A percentile compares a stretch with the other conserved stretches of the same genome.
phyloP scores from a whole-genome alignment of 1,284 basidiomycete species.

The Filobasidium uniguttulatum region DNA sequence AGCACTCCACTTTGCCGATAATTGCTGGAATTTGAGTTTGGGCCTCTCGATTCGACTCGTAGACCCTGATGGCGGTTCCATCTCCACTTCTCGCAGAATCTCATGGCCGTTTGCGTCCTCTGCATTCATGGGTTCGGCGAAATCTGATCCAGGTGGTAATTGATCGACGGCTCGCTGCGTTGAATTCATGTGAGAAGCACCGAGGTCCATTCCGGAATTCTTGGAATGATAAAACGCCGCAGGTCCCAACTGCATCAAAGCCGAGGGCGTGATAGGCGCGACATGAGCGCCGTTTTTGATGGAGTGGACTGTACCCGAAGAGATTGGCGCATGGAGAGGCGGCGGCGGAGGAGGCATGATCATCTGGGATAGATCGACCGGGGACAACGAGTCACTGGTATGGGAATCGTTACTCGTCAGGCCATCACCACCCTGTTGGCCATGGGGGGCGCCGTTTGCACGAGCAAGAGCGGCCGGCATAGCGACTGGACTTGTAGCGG shows the following conservation, averaged over 20 bases:
- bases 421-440: neutral
- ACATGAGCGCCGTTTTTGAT: conserved; percentile 29
- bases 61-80: too few species aligned
- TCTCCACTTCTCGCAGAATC: too few species aligned
- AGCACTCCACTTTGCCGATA: neutral
- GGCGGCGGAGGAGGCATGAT: conserved; percentile 65
- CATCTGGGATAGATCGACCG: conserved; percentile 52
- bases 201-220: too few species aligned
- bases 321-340: conserved; percentile 31
- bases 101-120: too few species aligned
- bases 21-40: neutral
- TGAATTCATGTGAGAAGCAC: too few species aligned
- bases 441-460: neutral
- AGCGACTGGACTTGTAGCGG: conserved; percentile 17
- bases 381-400: conserved; percentile 44
- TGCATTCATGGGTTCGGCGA: too few species aligned
- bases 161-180: too few species aligned
- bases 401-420: conserved; percentile 7
- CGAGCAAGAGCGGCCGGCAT: conserved; percentile 9
- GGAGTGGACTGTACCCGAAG: too few species aligned
- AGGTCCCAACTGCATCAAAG: conserved; percentile 65
- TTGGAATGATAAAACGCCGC: too few species aligned
- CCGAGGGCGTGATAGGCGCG: conserved; percentile 69
- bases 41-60: too few species aligned
- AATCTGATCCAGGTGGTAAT: too few species aligned